These are phyloP conservation scores for Astragalus membranaceus DNA, from an alignment of 306 rosid genomes.

Conservation along the genomic window DNA sequence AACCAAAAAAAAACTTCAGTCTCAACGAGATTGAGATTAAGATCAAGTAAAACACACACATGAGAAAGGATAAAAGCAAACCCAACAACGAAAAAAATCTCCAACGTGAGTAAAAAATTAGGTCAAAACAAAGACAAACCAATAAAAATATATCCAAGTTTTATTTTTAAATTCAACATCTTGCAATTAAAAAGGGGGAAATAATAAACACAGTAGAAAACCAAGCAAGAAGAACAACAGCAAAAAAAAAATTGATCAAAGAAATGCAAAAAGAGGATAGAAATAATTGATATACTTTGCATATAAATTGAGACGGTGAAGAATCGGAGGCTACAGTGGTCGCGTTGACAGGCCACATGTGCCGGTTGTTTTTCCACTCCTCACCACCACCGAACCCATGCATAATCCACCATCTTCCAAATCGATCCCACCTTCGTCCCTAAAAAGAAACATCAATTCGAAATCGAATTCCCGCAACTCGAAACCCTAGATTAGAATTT, in stretches of 20 bases:
- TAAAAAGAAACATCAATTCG: conserved; percentile 87
- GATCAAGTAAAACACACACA: not conserved
- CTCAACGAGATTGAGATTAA: not conserved
- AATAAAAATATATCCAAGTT: not conserved
- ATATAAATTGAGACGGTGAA: conserved; percentile 47
- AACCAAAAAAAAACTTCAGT: not conserved
- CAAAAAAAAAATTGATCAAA: not conserved
- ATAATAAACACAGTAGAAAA: not conserved
- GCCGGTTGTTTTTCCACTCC: conserved; percentile 81
- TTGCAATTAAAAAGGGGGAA: not conserved
- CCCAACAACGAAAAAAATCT: not conserved
- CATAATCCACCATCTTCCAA: conserved; percentile 83
- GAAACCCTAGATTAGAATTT: conserved; percentile 26
- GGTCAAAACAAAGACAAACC: too few relatives aligned
- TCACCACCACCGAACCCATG: conserved; percentile 92
- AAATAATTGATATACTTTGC: conserved; percentile 43
- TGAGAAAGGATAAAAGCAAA: not conserved
- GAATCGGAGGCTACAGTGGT: conserved; percentile 75
- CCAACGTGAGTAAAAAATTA: too few relatives aligned
- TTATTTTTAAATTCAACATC: not conserved
- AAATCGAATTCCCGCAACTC: conserved; percentile 40
- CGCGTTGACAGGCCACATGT: conserved; percentile 98
- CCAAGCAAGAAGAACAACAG: not conserved
- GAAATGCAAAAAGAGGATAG: not conserved
- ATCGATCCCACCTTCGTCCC: conserved; percentile 64